Evolutionary conservation across 2,329 filamentous ascomycete species (phyloP).

Genomic region (Penicillium sp.): DNA sequence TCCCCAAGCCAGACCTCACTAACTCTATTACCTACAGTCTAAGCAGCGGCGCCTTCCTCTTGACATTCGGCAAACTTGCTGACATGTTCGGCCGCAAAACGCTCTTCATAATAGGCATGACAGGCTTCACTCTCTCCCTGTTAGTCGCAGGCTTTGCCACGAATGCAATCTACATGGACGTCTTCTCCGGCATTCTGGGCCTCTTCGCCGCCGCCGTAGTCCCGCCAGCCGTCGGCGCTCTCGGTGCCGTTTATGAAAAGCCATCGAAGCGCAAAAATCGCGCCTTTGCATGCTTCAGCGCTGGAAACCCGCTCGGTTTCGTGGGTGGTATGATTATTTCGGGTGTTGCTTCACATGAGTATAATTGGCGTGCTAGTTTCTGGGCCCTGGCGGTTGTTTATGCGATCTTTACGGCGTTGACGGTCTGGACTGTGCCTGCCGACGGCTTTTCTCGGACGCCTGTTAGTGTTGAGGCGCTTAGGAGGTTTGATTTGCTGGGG

Average conservation of each 20-base stretch:
- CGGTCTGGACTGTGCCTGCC: slow-evolving; percentile 61
- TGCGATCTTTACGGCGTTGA: slow-evolving; percentile 56
- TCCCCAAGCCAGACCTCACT: slow-evolving; percentile 1
- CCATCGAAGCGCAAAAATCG: slow-evolving; percentile 63
- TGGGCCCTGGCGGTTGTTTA: slow-evolving; percentile 64
- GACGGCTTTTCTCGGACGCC: slow-evolving; percentile 49
- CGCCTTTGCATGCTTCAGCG: slow-evolving; percentile 62
- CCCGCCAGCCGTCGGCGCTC: slow-evolving; percentile 62
- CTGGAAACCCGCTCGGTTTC: slow-evolving; percentile 58
- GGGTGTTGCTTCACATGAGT: slow-evolving; percentile 60
- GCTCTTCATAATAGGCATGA: slow-evolving; percentile 61
- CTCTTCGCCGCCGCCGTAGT: slow-evolving; percentile 64
- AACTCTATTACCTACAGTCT: slow-evolving; percentile 42
- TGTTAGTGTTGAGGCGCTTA: slow-evolving; percentile 49
- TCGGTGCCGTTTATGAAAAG: slow-evolving; percentile 63
- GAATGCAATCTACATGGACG: slow-evolving; percentile 58
- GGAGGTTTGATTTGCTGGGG: slow-evolving; percentile 61
- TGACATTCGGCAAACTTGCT: slow-evolving; percentile 65
- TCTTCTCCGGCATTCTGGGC: slow-evolving; percentile 64
- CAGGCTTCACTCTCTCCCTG: slow-evolving; percentile 56
- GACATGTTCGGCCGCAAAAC: slow-evolving; percentile 64
- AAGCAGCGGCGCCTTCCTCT: slow-evolving; percentile 62
- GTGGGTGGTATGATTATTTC: slow-evolving; percentile 60
- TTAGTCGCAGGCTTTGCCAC: slow-evolving; percentile 61
- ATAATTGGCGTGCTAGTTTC: slow-evolving; percentile 64